Conservation (phyloP, 2,329 filamentous ascomycete genomes). For the Juglanconis oblonga region DNA sequence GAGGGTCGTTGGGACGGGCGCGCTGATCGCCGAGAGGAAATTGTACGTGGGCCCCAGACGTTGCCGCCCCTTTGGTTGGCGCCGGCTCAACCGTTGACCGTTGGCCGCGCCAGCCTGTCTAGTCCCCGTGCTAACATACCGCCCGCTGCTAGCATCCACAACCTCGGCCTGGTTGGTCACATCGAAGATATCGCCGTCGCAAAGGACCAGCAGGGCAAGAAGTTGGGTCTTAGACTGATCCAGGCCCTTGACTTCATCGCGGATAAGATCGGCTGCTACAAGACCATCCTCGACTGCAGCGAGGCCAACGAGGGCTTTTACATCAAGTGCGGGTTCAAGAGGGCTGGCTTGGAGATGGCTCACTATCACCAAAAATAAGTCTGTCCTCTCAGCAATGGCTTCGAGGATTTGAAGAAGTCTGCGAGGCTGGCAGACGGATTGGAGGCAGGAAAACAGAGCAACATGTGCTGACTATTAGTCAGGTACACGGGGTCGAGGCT, state of each 20-base stretch:
- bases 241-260: conserved; percentile 89
- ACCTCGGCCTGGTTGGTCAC: conserved; percentile 80
- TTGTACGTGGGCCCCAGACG: conserved; percentile 56
- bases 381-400: not conserved
- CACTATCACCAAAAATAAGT: conserved; percentile 71
- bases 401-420: not conserved
- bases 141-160: conserved; percentile 57
- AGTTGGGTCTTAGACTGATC: conserved; percentile 87
- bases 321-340: conserved; percentile 92
- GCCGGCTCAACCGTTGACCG: not conserved
- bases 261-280: conserved; percentile 89
- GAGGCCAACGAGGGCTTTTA: conserved; percentile 98
- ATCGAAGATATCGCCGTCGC: conserved; percentile 97
- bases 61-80: conserved; percentile 1
- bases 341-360: conserved; percentile 93
- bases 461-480: conserved; percentile 7
- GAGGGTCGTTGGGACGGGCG: conserved; percentile 84
- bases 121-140: not conserved
- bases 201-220: conserved; percentile 96
- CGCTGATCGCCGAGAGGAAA: conserved; percentile 89
- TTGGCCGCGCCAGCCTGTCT: not conserved
- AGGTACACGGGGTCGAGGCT: conserved; percentile 14
- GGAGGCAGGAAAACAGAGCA: not conserved
- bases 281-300: conserved; percentile 94
- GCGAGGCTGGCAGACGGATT: not conserved